phyloP scores from a whole-genome alignment of 129 eudicot genomes.

The Artemisia argyi region DNA sequence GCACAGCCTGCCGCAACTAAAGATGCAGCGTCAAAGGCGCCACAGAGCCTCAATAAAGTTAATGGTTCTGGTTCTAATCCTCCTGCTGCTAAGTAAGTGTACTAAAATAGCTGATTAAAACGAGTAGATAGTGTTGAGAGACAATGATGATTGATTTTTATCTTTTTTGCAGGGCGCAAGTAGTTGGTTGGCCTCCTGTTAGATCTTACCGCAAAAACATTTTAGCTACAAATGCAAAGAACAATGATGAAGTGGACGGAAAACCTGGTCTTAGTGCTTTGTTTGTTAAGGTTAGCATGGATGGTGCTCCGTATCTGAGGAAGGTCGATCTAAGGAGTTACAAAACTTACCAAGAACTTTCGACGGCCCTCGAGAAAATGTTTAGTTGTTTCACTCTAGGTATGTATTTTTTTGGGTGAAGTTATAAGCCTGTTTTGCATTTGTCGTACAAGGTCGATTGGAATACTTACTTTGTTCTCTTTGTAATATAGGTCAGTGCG shows the following conservation, averaged over 20 bases:
- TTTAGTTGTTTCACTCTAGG: constrained; percentile 88
- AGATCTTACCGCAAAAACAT: constrained; percentile 84
- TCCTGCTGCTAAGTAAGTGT: constrained; percentile 87
- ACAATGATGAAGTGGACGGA: constrained; percentile 68
- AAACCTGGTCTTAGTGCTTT: constrained; percentile 66
- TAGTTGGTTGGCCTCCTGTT: constrained; percentile 98
- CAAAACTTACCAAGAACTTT: constrained; percentile 71
- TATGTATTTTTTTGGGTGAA: constrained; percentile 21
- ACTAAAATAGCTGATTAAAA: neutral
- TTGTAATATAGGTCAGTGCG: constrained; percentile 59
- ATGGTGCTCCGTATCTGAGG: constrained; percentile 99
- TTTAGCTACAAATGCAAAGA: constrained; percentile 72
- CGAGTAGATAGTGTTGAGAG: neutral
- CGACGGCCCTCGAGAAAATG: constrained; percentile 89
- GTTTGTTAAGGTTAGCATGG: constrained; percentile 94
- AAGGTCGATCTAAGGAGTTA: constrained; percentile 80
- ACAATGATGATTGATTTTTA: neutral
- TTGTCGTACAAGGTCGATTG: neutral
- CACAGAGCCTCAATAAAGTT: constrained; percentile 22
- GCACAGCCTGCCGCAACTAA: constrained; percentile 45
- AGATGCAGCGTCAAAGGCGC: constrained; percentile 42
- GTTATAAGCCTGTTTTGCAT: neutral
- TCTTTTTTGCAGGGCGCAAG: constrained; percentile 74
- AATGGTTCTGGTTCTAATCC: constrained; percentile 50
- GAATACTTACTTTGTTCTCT: neutral